Conservation (phyloP, 371 early-diverging fungal species). For the Mucor racemosus region DNA sequence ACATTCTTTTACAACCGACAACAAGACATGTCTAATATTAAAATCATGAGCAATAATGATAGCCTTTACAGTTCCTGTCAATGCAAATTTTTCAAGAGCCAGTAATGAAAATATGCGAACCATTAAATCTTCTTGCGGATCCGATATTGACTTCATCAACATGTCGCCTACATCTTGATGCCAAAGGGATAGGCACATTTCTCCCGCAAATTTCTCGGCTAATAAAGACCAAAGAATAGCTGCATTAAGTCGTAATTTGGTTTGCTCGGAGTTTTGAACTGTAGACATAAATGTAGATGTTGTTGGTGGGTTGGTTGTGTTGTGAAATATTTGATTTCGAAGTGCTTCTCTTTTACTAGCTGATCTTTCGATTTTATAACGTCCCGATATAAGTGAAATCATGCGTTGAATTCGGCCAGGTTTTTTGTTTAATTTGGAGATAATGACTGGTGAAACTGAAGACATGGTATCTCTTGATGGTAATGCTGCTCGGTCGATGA, state of each 20-base stretch:
- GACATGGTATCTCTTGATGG: slow-evolving; percentile 55
- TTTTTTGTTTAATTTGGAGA: slow-evolving; percentile 33
- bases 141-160: slow-evolving; percentile 33
- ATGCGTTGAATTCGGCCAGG: slow-evolving; percentile 30
- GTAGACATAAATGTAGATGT: slow-evolving; percentile 5
- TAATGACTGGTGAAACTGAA: slow-evolving; percentile 37
- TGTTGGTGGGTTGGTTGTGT: neutral
- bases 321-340: slow-evolving; percentile 13
- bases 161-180: slow-evolving; percentile 41
- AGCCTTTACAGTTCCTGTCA: slow-evolving; percentile 43
- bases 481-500: slow-evolving; percentile 59
- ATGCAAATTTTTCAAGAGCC: slow-evolving; percentile 54
- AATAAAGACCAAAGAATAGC: slow-evolving; percentile 47
- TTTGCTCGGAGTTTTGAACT: slow-evolving; percentile 11
- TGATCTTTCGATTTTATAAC: slow-evolving; percentile 18
- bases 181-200: slow-evolving; percentile 42
- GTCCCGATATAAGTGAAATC: slow-evolving; percentile 23
- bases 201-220: slow-evolving; percentile 55
- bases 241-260: slow-evolving; percentile 36
- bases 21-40: slow-evolving; percentile 32
- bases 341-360: slow-evolving; percentile 15
- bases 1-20: slow-evolving; percentile 38
- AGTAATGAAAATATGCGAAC: slow-evolving; percentile 46
- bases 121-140: slow-evolving; percentile 35
- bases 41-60: slow-evolving; percentile 34